phyloP scores from a whole-genome alignment of 331 rosid species.

The Pyrus hybrid region DNA sequence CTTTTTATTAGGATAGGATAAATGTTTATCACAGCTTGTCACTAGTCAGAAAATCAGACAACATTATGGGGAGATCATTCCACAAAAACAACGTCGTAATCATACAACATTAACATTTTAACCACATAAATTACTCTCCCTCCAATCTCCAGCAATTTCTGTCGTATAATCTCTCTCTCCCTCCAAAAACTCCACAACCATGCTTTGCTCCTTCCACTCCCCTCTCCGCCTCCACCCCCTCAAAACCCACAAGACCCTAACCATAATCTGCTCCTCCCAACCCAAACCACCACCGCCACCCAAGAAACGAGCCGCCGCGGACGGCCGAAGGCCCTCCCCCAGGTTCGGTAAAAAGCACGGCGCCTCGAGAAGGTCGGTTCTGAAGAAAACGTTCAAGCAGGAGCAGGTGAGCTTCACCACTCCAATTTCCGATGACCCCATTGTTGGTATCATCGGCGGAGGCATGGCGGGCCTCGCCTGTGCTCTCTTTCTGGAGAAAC shows the following conservation, averaged over 20 bases:
- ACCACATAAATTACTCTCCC: too few species aligned
- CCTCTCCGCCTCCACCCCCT: slow-evolving; percentile 29
- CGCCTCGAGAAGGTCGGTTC: slow-evolving; percentile 59
- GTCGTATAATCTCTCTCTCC: not conserved
- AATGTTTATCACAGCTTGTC: too few species aligned
- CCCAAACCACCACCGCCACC: slow-evolving; percentile 14
- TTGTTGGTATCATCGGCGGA: slow-evolving; percentile 75
- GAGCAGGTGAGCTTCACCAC: slow-evolving; percentile 76
- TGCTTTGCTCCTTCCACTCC: slow-evolving; percentile 22
- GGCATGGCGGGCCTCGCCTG: slow-evolving; percentile 84
- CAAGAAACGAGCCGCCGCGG: slow-evolving; percentile 18
- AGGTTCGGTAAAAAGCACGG: slow-evolving; percentile 54
- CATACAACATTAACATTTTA: too few species aligned
- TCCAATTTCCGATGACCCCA: slow-evolving; percentile 60
- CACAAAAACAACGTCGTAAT: too few species aligned
- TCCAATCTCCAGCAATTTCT: not conserved
- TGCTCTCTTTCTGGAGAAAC: slow-evolving; percentile 54
- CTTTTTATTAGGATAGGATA: too few species aligned
- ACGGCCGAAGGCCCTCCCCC: slow-evolving; percentile 25
- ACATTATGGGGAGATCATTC: too few species aligned
- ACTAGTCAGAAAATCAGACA: not conserved
- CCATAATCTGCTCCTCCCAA: slow-evolving; percentile 15
- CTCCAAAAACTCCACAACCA: not conserved
- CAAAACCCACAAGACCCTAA: slow-evolving; percentile 20
- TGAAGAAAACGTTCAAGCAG: slow-evolving; percentile 77